phyloP scores from a whole-genome alignment of 2,329 filamentous ascomycete genomes.

The Colletotrichum endophyticum region DNA sequence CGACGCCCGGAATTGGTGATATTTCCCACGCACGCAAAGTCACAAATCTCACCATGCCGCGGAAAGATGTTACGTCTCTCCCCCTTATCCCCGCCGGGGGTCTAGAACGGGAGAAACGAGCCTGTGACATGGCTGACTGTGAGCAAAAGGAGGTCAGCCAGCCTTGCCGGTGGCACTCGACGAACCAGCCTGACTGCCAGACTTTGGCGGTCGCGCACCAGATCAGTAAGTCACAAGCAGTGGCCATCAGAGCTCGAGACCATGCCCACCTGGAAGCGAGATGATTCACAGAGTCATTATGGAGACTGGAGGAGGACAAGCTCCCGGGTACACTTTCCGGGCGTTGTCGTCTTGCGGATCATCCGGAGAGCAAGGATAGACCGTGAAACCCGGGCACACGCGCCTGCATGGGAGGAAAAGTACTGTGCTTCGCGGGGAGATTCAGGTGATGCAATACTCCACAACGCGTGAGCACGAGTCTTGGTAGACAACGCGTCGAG shows the following conservation, averaged over 20 bases:
- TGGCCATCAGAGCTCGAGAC: not conserved
- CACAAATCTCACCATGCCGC: not conserved
- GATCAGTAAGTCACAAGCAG: not conserved
- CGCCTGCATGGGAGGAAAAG: not conserved
- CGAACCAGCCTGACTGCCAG: not conserved
- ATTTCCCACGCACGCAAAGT: not conserved
- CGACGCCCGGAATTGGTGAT: not conserved
- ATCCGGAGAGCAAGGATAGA: not conserved
- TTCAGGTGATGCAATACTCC: not conserved
- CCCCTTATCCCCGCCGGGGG: not conserved
- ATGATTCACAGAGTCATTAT: not conserved
- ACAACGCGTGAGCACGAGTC: too few relatives aligned
- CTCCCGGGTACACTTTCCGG: not conserved
- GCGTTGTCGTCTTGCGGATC: not conserved
- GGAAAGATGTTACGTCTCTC: not conserved
- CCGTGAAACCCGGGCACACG: not conserved
- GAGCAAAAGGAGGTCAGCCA: not conserved
- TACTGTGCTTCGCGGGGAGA: not conserved
- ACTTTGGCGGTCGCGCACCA: not conserved
- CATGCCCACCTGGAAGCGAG: not conserved
- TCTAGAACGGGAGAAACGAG: not conserved
- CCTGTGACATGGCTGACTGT: not conserved
- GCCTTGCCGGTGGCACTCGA: not conserved
- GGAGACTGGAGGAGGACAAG: not conserved
- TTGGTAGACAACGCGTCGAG: too few relatives aligned